Conservation (phyloP, 2,329 filamentous ascomycete species). For the Hypoxylon sp. region DNA sequence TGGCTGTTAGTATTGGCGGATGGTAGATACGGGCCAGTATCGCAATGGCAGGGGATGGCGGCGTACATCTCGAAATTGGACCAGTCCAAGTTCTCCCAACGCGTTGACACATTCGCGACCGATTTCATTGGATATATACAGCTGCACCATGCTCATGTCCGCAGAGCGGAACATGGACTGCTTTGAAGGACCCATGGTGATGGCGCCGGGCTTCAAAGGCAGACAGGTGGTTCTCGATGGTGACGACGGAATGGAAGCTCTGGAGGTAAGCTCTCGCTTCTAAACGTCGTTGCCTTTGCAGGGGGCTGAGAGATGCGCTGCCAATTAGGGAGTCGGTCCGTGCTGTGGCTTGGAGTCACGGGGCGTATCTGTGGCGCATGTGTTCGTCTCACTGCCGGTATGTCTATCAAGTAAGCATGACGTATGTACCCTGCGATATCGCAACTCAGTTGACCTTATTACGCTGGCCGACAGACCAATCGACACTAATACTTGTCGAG, state of each 20-base stretch:
- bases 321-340: constrained; percentile 22
- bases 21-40: constrained; percentile 3
- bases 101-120: constrained; percentile 97
- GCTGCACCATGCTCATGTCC: constrained; percentile 99
- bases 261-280: constrained; percentile 37
- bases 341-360: constrained; percentile 39
- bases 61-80: constrained; percentile 97
- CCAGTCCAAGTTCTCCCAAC: constrained; percentile 93
- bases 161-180: constrained; percentile 99
- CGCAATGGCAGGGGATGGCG: constrained; percentile 42
- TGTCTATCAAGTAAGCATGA: constrained; percentile 23
- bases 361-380: constrained; percentile 35
- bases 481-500: too few relatives aligned
- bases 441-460: not conserved
- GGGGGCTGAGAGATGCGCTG: constrained; percentile 15
- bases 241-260: constrained; percentile 44
- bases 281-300: constrained; percentile 45
- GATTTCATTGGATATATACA: constrained; percentile 99
- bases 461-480: too few relatives aligned
- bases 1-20: constrained; percentile 39
- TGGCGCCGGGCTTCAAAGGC: constrained; percentile 47
- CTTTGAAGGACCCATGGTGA: constrained; percentile 74
- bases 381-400: not conserved
- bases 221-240: constrained; percentile 41
- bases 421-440: constrained; percentile 2